phyloP scores from a whole-genome alignment of 2,329 filamentous ascomycete species.

The Hymenotorrendiella dingleyae region DNA sequence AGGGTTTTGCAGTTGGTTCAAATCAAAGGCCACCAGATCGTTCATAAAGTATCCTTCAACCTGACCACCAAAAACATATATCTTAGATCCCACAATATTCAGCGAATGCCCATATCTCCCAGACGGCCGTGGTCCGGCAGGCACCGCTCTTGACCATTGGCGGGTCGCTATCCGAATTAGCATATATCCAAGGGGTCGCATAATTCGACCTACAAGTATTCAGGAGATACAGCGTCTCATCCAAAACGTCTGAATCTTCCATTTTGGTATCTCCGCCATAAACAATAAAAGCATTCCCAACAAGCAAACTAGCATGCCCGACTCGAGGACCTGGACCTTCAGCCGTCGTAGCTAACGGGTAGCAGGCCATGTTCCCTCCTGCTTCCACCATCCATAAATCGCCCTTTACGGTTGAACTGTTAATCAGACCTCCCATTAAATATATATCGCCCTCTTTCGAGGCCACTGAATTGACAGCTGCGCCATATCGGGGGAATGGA shows the following conservation, averaged over 20 bases:
- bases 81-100: conserved; percentile 94
- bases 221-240: conserved; percentile 91
- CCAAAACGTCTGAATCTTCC: conserved; percentile 82
- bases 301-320: conserved; percentile 86
- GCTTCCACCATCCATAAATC: conserved; percentile 98
- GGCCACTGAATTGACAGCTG: conserved; percentile 84
- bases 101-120: conserved; percentile 94
- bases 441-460: conserved; percentile 98
- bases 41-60: conserved; percentile 99
- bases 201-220: conserved; percentile 79
- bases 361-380: conserved; percentile 79
- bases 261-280: conserved; percentile 98
- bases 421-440: conserved; percentile 93
- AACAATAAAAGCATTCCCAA: conserved; percentile 98
- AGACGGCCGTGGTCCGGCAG: conserved; percentile 76
- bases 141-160: conserved; percentile 93
- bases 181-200: neutral
- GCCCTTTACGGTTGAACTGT: conserved; percentile 91
- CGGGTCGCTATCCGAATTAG: conserved; percentile 64
- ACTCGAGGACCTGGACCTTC: conserved; percentile 94
- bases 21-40: conserved; percentile 87
- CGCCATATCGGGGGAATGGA: conserved; percentile 94
- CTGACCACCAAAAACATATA: conserved; percentile 95
- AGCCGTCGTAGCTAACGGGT: conserved; percentile 82
- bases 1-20: conserved; percentile 88